Conservation (phyloP, 495 filamentous ascomycete genomes). For the Aspergillus avenaceus region DNA sequence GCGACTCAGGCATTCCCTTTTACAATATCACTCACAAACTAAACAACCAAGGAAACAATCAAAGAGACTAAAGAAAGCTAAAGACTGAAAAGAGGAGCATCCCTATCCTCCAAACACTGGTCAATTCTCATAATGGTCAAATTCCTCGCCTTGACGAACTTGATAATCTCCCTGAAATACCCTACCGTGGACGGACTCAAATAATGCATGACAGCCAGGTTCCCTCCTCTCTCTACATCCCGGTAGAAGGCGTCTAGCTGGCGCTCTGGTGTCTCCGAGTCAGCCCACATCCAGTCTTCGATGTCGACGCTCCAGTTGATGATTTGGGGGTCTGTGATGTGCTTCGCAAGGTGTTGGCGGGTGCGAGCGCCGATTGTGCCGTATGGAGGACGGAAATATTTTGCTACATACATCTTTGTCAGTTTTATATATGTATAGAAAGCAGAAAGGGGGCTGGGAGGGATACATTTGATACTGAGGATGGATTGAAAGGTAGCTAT, state of each 20-base stretch:
- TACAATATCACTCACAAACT: too few species aligned
- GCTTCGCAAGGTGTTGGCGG: slow-evolving; percentile 56
- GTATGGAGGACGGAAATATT: slow-evolving; percentile 75
- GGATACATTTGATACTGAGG: slow-evolving; percentile 43
- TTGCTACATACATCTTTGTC: slow-evolving; percentile 21
- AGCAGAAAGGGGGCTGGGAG: background rate
- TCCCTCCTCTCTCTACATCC: slow-evolving; percentile 61
- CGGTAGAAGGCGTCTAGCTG: slow-evolving; percentile 72
- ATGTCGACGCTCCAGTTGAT: slow-evolving; percentile 75
- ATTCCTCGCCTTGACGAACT: slow-evolving; percentile 60
- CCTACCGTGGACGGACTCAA: slow-evolving; percentile 62
- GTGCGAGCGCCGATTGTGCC: slow-evolving; percentile 71
- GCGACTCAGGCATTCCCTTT: too few species aligned
- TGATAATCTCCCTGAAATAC: slow-evolving; percentile 66
- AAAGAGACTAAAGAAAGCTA: background rate
- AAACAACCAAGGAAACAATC: background rate
- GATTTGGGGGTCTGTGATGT: slow-evolving; percentile 51
- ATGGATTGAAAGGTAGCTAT: slow-evolving; percentile 51
- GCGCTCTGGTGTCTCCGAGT: slow-evolving; percentile 60
- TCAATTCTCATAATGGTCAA: slow-evolving; percentile 74
- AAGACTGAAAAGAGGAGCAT: slow-evolving; percentile 39
- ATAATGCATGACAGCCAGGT: slow-evolving; percentile 77
- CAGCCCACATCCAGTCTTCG: slow-evolving; percentile 74
- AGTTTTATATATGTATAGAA: background rate
- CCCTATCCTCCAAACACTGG: slow-evolving; percentile 68